Evolutionary conservation across 805 yeast genomes (phyloP), one percentile per base, ranked within the genome.

Genomic region (Candida loeiensis): DNA sequence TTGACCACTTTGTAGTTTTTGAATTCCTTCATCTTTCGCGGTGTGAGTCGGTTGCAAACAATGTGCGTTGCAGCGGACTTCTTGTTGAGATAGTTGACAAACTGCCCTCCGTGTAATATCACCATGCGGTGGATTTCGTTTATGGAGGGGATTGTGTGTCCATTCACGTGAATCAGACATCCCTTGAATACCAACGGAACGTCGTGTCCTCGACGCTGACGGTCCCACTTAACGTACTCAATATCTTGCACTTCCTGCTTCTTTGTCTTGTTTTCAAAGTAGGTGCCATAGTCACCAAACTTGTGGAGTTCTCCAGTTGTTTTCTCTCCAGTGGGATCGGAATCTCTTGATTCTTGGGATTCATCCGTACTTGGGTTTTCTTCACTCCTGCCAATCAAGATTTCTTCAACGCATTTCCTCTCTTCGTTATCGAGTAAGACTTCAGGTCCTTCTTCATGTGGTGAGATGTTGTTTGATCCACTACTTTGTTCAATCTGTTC

Each of bases 51-150:
- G 40, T 82, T 79, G 6, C 96, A 95, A 3, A 93, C 66, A 3
- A 91, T 82, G 61, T 93, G 98, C 0, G 97, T 85, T 0, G 82
- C 93, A 8, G 73, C 69, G 3, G 83, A 74, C 55, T 90, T 90
- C 4, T 82, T 79, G 4, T 77, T 70, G 30, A 91, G 59, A 59
- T 77, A 80, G 45, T 82, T 83, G 16, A 82, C 54, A 45, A 85
- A 86, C 37, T 64, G 71, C 0, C 99, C 99, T 1, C 98, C 97
- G 59, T 90, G 75, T 7, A 78, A 49, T 2, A 85, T 76, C 2
- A 91, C 80, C 48, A 87, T 50, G 40, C 80, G 74, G 51, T 85
- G 91, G 21, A 93, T 63, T 44, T 78, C 82, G 30, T 75, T 63
- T 12, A 88, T 74, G n/a, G 90, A 78, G 0, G 98, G 98, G 2